These are phyloP conservation scores for Pestalotiopsis fici DNA, from an alignment of 2,329 filamentous ascomycete genomes.

Conservation along the genomic window DNA sequence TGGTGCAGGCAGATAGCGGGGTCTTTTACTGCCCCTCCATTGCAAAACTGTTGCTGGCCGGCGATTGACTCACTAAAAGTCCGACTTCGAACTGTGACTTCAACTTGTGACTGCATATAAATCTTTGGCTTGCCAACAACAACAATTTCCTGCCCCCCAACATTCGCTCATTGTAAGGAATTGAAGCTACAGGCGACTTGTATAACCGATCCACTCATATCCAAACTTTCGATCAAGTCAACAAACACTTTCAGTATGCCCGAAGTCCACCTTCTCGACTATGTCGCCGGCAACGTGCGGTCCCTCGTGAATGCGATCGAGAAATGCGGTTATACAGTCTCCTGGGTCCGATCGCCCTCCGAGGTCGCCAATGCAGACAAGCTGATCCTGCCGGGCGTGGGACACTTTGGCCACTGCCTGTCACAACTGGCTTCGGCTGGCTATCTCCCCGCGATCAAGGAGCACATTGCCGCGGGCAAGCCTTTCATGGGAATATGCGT, in stretches of 20 bases:
- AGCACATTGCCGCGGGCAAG: conserved; percentile 87
- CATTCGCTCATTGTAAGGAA: neutral
- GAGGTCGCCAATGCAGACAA: conserved; percentile 87
- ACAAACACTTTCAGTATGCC: conserved; percentile 56
- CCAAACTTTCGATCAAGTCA: neutral
- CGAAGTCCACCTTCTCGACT: conserved; percentile 78
- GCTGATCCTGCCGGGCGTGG: conserved; percentile 93
- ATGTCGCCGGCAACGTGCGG: conserved; percentile 94
- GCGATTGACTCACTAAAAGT: conserved; percentile 21
- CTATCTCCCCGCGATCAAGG: conserved; percentile 79
- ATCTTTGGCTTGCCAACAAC: neutral
- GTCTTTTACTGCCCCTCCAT: conserved; percentile 23
- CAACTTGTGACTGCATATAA: neutral
- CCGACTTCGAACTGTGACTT: neutral
- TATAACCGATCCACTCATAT: neutral
- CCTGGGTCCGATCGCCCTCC: conserved; percentile 85
- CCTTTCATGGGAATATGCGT: conserved; percentile 99
- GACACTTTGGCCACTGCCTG: conserved; percentile 96
- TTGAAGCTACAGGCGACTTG: neutral
- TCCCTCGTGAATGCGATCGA: conserved; percentile 98
- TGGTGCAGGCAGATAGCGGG: conserved; percentile 20
- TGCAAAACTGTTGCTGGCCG: conserved; percentile 13
- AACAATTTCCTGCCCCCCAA: neutral
- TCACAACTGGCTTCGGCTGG: conserved; percentile 79
- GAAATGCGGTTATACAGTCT: conserved; percentile 87